phyloP scores from a whole-genome alignment of 1,284 basidiomycete species.

The Ustilago vetiveriae region DNA sequence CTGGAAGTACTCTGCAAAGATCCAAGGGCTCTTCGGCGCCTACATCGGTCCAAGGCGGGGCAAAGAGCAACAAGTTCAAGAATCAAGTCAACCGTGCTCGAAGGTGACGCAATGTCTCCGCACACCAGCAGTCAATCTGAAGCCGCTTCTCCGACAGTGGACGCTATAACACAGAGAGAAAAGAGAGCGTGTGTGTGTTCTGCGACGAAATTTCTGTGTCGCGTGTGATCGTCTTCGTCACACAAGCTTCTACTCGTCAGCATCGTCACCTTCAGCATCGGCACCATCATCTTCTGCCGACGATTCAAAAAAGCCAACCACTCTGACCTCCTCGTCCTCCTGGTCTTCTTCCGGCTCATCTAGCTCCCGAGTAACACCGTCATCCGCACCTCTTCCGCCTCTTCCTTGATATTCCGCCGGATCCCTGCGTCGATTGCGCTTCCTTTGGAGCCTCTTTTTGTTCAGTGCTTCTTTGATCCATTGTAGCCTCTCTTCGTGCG shows the following conservation, averaged over 20 bases:
- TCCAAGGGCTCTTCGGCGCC: constrained; percentile 15
- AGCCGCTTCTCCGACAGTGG: not conserved
- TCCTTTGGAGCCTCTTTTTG: constrained; percentile 72
- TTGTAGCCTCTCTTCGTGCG: constrained; percentile 67
- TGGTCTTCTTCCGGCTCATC: not conserved
- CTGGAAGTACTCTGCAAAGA: constrained; percentile 30
- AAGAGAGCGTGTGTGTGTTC: no score
- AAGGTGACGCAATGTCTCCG: not conserved
- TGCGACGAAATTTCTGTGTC: not conserved
- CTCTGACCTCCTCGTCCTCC: not conserved
- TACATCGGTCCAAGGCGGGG: not conserved
- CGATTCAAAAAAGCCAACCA: constrained; percentile 31
- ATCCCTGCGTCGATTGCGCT: constrained; percentile 28
- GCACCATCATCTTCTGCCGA: constrained; percentile 5
- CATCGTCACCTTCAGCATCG: constrained; percentile 12
- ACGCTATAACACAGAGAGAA: no score
- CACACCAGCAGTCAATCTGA: not conserved
- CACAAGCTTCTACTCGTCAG: constrained; percentile 2
- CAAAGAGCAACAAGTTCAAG: constrained; percentile 32
- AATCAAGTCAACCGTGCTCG: constrained; percentile 35
- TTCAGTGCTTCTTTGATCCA: constrained; percentile 72
- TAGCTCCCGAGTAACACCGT: constrained; percentile 21
- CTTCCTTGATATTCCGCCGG: constrained; percentile 53
- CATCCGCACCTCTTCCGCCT: constrained; percentile 44
- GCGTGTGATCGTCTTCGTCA: no score